Evolutionary conservation across 805 yeast genomes (phyloP), one percentile per base, ranked within the genome.

Genomic region (Hanseniaspora vineae): DNA sequence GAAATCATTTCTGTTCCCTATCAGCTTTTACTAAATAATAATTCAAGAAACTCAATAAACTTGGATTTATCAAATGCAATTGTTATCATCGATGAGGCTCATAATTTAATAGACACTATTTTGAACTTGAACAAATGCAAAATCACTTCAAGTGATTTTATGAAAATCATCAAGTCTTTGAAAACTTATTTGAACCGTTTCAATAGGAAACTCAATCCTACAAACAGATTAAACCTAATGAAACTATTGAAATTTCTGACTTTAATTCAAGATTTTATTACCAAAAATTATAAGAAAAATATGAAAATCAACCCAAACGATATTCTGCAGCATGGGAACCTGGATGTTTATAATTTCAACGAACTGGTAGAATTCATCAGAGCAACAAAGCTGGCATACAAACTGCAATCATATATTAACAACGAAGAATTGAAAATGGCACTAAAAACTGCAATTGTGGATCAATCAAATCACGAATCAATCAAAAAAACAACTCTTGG

Each of bases 21-120:
- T 55, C 96, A 88, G 55, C 68, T 85, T 52, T 61, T 89, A 13
- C 52, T 71, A 10, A 65, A 86, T 0, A 84, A 81, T 51, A 71
- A 71, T 12, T 67, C 92, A 0, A 68, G 96, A 54, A 70, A 71
- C 5, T 67, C 78, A 0, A 58, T 88, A 42, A 75, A 76, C 1
- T 58, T 89, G 6, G 71, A 79, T 39, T 56, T 89, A 10, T 71
- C 73, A 46, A 74, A 77, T 48, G 71, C 89, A 1, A 73, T 89
- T 2, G 77, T 90, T 0, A 75, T 90, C 5, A 80, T 89, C 29
- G 97, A 89, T 61, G 97, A 89, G 59, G 97, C 97, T 0, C 97
- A 89, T 59, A 89, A 89, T 59, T 65, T 89, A 42, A 59, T 87
- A 31, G 96, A 88, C 54, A 79, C 89, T 0, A 76, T 89, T 2